These are phyloP conservation scores for Linum tenue DNA, from an alignment of 345 rosid genomes.

Conservation along the genomic window DNA sequence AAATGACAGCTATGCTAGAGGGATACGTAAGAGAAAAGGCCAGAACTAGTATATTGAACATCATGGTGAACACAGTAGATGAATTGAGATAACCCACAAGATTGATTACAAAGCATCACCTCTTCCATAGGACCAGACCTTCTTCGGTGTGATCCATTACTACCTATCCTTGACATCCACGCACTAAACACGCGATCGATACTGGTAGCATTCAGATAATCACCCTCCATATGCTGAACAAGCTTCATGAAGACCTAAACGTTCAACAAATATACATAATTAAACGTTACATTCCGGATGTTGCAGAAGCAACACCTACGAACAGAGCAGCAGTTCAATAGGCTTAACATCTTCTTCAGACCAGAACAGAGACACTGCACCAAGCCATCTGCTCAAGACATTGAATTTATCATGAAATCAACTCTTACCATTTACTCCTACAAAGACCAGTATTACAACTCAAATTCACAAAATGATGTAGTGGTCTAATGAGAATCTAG, in stretches of 20 bases:
- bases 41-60: not conserved
- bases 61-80: not conserved
- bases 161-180: slow-evolving; percentile 61
- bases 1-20: not conserved
- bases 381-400: not conserved
- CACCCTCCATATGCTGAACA: slow-evolving; percentile 33
- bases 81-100: not conserved
- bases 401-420: no score
- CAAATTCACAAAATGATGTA: not conserved
- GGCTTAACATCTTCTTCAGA: not conserved
- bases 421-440: no score
- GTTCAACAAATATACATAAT: not conserved
- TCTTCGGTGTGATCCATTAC: slow-evolving; percentile 13
- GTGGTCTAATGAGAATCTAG: not conserved
- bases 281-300: not conserved
- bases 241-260: slow-evolving; percentile 58
- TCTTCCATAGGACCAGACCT: slow-evolving; percentile 23
- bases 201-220: slow-evolving; percentile 17
- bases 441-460: not conserved
- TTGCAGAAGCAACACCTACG: not conserved
- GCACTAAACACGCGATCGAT: slow-evolving; percentile 44
- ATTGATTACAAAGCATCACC: slow-evolving; percentile 23
- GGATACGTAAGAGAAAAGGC: not conserved
- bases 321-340: not conserved
- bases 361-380: not conserved